Evolutionary conservation across 257 asterid species (phyloP), one percentile per base, ranked within the genome.

Genomic region (Nicotiana undulata): DNA sequence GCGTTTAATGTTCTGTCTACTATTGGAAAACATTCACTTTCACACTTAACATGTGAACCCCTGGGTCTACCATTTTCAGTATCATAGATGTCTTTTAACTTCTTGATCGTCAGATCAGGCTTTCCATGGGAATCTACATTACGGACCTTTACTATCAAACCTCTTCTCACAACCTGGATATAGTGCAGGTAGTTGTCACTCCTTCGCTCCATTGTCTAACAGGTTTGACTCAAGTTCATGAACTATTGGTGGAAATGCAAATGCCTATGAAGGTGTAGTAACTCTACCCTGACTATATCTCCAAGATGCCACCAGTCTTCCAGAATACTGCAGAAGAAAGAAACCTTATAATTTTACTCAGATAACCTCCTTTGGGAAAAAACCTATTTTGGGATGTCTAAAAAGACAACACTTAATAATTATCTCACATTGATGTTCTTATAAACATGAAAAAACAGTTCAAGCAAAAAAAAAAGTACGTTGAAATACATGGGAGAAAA

Each of bases 161-260:
- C 88, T 53, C 85, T 86, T 77, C 86, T 88, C 81, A 85, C 81
- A 75, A 95, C 85, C 32, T 81, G 88, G 85, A 92, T 90, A 79
- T 80, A 88, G 86, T 90, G 92, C 51, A 26, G n/a, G 67, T 83
- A 68, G 52, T 63, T 84, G 84, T 92, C 86, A 76, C 86, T 79
- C 85, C 86, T 82, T 68, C 61, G 87, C 85, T 85, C 90, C 98
- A 92, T 94, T 15, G 10, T 85, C 82, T 51, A 65, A 79, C 56
- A 67, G 75, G 65, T 32, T 64, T 2, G 9, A 31, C 53, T 79
- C 85, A 63, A 68, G 32, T 70, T 52, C 61, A 70, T 12, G 52
- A 34, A 79, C 80, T 32, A 67, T n/a, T 79, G 53, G 28, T 46
- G 77, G 64, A 46, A 70, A 58, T 60, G 15, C 15, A 79, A 65